phyloP scores from a whole-genome alignment of 768 basidiomycete genomes.

The Ramaria sp. region DNA sequence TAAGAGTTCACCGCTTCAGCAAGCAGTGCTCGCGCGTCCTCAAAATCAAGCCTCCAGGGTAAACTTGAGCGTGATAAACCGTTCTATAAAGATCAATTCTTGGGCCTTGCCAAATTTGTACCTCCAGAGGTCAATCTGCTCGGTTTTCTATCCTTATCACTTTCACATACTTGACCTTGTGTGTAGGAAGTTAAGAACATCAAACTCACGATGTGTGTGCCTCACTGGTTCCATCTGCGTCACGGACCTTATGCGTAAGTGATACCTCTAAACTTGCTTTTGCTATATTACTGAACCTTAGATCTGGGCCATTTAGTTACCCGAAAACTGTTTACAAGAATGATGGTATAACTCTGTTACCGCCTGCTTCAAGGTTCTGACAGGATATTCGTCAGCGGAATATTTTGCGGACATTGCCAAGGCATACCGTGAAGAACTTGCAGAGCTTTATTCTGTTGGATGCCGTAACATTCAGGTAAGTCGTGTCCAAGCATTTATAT shows the following conservation, averaged over 20 bases:
- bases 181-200: constrained; percentile 50
- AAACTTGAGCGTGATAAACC: constrained; percentile 53
- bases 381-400: constrained; percentile 19
- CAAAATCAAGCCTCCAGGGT: constrained; percentile 25
- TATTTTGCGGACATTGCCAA: constrained; percentile 40
- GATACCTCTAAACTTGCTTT: not conserved
- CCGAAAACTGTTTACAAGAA: constrained; percentile 42
- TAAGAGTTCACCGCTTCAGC: not conserved
- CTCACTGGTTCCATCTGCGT: constrained; percentile 62
- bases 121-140: constrained; percentile 33
- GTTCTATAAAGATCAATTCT: constrained; percentile 56
- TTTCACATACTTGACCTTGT: not conserved
- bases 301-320: constrained; percentile 2
- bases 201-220: constrained; percentile 64
- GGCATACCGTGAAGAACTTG: constrained; percentile 36
- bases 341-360: constrained; percentile 32
- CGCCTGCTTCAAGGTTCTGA: constrained; percentile 1
- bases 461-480: constrained; percentile 20
- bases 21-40: not conserved
- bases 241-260: constrained; percentile 56
- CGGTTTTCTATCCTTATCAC: not conserved
- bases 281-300: not conserved
- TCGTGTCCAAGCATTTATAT: constrained; percentile 14
- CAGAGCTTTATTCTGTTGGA: constrained; percentile 33
- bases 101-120: constrained; percentile 47